Base-by-base conservation (phyloP, 1,139 yeast genomes). In the Magnusiomyces clavatus region DNA sequence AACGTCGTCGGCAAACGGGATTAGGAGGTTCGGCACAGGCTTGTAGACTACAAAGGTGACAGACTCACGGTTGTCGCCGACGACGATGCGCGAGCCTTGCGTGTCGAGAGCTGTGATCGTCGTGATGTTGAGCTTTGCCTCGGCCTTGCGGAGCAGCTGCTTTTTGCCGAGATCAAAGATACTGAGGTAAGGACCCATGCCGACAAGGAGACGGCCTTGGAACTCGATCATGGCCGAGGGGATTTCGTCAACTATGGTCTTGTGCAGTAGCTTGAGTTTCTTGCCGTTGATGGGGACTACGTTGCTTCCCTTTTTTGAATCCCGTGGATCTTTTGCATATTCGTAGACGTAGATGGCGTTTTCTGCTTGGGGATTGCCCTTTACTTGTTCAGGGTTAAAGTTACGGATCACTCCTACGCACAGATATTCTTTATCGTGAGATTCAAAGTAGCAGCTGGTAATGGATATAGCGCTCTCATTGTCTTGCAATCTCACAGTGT, bases 131-230 rank as follows among this genome's bases (percentile, higher is more conserved):
- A 68, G 53, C n/a, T 72, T 46, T 74, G 64, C 17, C 60, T 69
- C 54, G 0, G 83, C 73, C 63, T 87, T 87, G 51, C 85, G 76
- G 51, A 92, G 73, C 41, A 92, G 70, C 63, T 89, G 97, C 57
- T 83, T 85, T 59, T 76, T 76, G 1, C 98, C 98, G 39, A 89
- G 58, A 41, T 83, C 94, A 64, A 77, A 89, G 6, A 87, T 61
- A 19, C 88, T 70, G 35, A 92, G 43, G 36, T 68, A 66, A 48
- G 76, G 74, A 0, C 76, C 77, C 52, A 78, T 61, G 0, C 87
- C 94, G 0, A 78, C 83, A 1, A 89, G 66, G 1, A 89, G 64
- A 57, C 75, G 74, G 0, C 84, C 86, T 43, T 81, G 77, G 65
- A 86, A 89, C 14, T 72, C 69, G 1, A 68, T 58, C 64, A 90